Base-by-base conservation (phyloP, 768 basidiomycete species). In the Agaricus subrufescens region DNA sequence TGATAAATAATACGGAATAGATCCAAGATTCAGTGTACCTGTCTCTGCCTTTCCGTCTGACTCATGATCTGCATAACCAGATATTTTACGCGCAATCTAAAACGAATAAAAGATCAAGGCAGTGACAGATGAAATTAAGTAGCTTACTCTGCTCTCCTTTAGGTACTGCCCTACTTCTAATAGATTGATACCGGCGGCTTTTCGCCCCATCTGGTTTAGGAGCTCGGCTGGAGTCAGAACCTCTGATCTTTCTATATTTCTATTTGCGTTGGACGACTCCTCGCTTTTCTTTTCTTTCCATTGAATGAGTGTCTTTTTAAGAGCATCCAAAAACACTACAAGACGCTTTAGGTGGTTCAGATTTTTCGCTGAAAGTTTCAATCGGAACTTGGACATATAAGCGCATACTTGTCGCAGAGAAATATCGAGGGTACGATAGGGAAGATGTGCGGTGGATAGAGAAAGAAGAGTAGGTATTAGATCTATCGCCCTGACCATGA, bases 401-500 rank as follows among this genome's bases (percentile, higher is more conserved):
- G 76, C 75, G 26, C 79, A 77, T 11, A 97, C 84, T 71, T 98
- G 95, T 25, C 77, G 74, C 3, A 89, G 72, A 0, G 93, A 90
- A 2, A 74, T 75, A 1, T 72, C 64, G 14, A 98, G 74, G 8
- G 76, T 82, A 1, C 69, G 58, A 11, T 78, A 76, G 4, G 87
- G 75, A 3, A 98, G 73, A 4, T 79, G 73, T 27, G 83, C 76
- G 1, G 90, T 90, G 54, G 96, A 91, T 30, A 97, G 76, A 1
- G 92, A 89, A 8, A 99, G 81, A 2, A 99, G 74, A 0, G 94
- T 93, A 19, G 94, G 86, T 63, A 95, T 93, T 48, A 97, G 71
- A 68, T 97, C 93, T 95, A 56, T 3, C 39, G 43, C 44, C 19
- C 0, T 52, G 25, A 29, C 34, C 15, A 58, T 52, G n/a, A 48